Base-by-base conservation (phyloP, 805 yeast genomes). In the Metschnikowia vanudenii region DNA sequence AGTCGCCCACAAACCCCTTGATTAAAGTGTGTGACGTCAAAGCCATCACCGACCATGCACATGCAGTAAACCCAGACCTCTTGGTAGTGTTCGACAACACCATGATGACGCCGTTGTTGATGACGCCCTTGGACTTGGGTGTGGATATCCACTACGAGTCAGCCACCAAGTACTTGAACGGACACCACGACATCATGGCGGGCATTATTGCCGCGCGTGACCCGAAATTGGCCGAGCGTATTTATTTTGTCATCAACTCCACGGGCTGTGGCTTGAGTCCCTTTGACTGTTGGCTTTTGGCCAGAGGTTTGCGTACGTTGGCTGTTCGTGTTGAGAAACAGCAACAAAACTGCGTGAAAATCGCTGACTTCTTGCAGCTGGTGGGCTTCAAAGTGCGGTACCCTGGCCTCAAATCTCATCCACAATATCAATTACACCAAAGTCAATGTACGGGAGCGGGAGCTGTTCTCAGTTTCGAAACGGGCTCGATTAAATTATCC, bases 171-270 rank as follows among this genome's bases (percentile, higher is more conserved):
- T 91, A 88, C 62, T 73, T 91, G 56, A 86, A 90, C 59, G 97
- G 97, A 7, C 98, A 91, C 64, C 98, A 91, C 66, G 97, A 92
- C 64, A 80, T 91, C 58, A 91, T 91, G 98, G 97, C 96, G 19
- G 98, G 98, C 47, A 82, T 87, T 13, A 72, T 91, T 47, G 96
- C 96, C 19, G 81, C 85, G 22, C 76, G 84, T 51, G 74, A 74
- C 42, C 68, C 77, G 19, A 74, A 78, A 45, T 68, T 91, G 38
- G 92, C 90, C 14, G 83, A 86, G 45, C 72, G 79, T 37, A 57
- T 92, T 11, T 88, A 78, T 63, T 85, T 79, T 63, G 85, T 87
- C 26, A 85, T 91, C 63, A 92, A 92, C 65, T 82, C 96, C 28
- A 84, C 91, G 8, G 98, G 98, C 6, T 81, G 90, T 49, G 98